Percentiles rank a stretch among this genome's conserved stretches.
Conservation (phyloP, 345 rosid species). For the Lepidium didymum region DNA sequence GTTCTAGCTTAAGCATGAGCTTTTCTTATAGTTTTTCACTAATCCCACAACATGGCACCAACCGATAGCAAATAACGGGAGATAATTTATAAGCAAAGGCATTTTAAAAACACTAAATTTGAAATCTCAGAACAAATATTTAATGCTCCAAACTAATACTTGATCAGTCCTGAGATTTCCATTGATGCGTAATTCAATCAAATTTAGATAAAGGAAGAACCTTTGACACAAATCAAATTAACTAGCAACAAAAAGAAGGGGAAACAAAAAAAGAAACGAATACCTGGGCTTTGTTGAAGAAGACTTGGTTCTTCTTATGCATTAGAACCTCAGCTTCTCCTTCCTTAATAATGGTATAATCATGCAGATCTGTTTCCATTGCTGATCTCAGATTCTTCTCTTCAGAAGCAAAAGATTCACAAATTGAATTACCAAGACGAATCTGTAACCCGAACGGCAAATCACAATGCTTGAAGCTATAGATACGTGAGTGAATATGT, state of each 20-base stretch:
- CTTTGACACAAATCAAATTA: not conserved
- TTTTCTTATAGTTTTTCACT: not conserved
- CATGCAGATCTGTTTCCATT: conserved; percentile 52
- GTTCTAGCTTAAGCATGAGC: not conserved
- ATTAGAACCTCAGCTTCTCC: conserved; percentile 97
- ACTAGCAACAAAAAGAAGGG: not conserved
- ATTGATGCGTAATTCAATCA: conserved; percentile 3
- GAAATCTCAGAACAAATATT: not conserved
- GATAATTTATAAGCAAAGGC: not conserved
- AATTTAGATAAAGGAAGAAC: not conserved
- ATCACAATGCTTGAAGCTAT: not conserved
- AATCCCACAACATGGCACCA: not conserved
- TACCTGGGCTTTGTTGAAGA: conserved; percentile 90
- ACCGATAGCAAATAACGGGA: not conserved
- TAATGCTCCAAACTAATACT: not conserved
- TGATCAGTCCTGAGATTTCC: not conserved
- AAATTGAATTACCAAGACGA: conserved; percentile 7
- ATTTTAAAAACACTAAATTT: not conserved
- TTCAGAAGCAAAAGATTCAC: not conserved
- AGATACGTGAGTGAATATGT: not conserved
- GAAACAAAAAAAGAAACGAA: conserved; percentile 25
- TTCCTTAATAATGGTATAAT: conserved; percentile 72
- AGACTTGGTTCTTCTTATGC: conserved; percentile 91
- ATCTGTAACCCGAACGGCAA: conserved; percentile 6
- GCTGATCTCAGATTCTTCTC: conserved; percentile 17